These are phyloP conservation scores for Capsella rubella DNA, from an alignment of 441 rosid genomes.

Conservation along the genomic window DNA sequence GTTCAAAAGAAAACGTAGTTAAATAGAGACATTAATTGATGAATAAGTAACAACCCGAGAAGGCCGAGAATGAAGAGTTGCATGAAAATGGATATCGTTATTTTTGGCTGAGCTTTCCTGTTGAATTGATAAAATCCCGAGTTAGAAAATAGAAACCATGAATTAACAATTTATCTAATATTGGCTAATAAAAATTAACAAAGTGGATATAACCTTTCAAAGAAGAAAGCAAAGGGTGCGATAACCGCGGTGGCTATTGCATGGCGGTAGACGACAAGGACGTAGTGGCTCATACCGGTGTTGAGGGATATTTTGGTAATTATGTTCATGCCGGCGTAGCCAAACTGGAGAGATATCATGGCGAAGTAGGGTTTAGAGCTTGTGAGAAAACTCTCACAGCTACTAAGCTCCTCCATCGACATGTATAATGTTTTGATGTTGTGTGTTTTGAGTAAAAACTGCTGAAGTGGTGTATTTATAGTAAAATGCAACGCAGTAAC, in stretches of 20 bases:
- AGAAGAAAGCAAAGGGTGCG: conserved; percentile 75
- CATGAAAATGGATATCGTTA: conserved; percentile 54
- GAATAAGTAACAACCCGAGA: conserved; percentile 51
- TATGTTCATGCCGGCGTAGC: conserved; percentile 84
- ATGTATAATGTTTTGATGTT: conserved; percentile 14
- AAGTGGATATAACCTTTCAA: conserved; percentile 54
- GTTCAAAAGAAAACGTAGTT: neutral
- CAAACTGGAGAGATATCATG: conserved; percentile 78
- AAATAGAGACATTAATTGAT: neutral
- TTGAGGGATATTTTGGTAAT: conserved; percentile 79
- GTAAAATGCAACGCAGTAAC: conserved; percentile 15
- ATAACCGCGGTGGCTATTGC: conserved; percentile 77
- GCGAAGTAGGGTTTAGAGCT: conserved; percentile 67
- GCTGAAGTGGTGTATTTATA: conserved; percentile 39
- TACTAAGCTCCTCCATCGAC: conserved; percentile 45
- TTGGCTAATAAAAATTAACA: neutral
- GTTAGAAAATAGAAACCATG: neutral
- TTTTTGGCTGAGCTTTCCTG: conserved; percentile 66
- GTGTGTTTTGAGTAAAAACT: conserved; percentile 20
- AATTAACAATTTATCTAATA: neutral
- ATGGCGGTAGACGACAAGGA: conserved; percentile 82
- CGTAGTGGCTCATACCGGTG: conserved; percentile 82
- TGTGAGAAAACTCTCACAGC: conserved; percentile 50
- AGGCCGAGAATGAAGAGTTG: conserved; percentile 61
- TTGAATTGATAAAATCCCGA: neutral